These are phyloP conservation scores for Trypanosoma melophagium DNA, from an alignment of 208 protist genomes.

Conservation along the genomic window DNA sequence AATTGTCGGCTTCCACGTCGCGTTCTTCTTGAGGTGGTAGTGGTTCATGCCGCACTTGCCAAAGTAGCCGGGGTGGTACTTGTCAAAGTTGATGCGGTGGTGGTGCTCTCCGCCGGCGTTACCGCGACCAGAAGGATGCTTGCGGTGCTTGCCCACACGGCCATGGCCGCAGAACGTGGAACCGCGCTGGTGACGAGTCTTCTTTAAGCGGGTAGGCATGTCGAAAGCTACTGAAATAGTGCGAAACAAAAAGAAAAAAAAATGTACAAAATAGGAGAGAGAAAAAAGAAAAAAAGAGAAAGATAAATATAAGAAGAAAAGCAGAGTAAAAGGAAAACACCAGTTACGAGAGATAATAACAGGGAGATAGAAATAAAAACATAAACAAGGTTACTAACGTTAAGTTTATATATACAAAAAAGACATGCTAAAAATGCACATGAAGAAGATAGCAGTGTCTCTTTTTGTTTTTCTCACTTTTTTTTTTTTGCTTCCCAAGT, in stretches of 20 bases:
- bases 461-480: too few relatives aligned
- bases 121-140: conserved; percentile 99
- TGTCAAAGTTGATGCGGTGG: conserved; percentile 99
- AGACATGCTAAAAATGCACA: too few relatives aligned
- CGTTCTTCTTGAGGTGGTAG: conserved; percentile 94
- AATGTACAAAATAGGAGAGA: not conserved
- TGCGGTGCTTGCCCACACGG: conserved; percentile 98
- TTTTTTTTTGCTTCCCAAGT: too few relatives aligned
- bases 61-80: conserved; percentile 99
- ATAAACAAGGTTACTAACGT: too few relatives aligned
- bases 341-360: too few relatives aligned
- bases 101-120: conserved; percentile 99
- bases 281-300: conserved; percentile 1
- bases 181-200: conserved; percentile 92
- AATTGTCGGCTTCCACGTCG: conserved; percentile 95
- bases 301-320: too few relatives aligned
- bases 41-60: conserved; percentile 99
- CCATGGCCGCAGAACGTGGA: conserved; percentile 92
- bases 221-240: conserved; percentile 25
- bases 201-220: conserved; percentile 92
- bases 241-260: conserved; percentile 6
- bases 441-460: too few relatives aligned
- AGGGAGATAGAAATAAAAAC: too few relatives aligned
- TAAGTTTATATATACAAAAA: too few relatives aligned
- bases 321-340: too few relatives aligned